Evolutionary conservation across 129 eudicot species (phyloP), one percentile per base, ranked within the genome.

Genomic region (Helianthus annuus): DNA sequence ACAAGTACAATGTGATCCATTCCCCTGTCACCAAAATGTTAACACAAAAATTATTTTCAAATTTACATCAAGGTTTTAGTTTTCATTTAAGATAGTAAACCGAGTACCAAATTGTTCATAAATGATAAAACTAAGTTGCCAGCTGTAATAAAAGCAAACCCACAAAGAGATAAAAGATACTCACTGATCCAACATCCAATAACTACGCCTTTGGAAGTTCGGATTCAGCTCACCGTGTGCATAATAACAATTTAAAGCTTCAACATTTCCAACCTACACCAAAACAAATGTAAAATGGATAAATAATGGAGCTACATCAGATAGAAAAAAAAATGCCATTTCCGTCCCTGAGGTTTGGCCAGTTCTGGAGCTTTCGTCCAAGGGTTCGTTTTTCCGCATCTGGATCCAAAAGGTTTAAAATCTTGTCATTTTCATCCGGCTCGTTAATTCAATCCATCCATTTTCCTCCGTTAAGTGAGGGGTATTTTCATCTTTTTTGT

Each of bases 161-260:
- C 59, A 67, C 7, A 64, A 74, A 64, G 59, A 53, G 66, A 68
- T 56, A 38, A 48, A 55, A 64, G 36, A 56, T 66, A 91, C 97
- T 88, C 82, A 91, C 96, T 81, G 91, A 72, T 95, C 96, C 85
- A 95, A 74, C 97, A 90, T 95, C 99, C 99, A 95, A 74, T 86
- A 95, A 85, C 97, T 81, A 57, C 99, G 99, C 66, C 99, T 86
- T 81, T 88, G 99, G 76, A 95, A 95, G 82, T 70, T 84, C 6
- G 89, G 87, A 80, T 86, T 85, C 13, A 70, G 72, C 64, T 84
- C 96, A 72, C 99, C 99, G 65, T 91, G 97, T 17, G 99, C 99
- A 81, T 95, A 95, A 69, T 95, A 95, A 79, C 99, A 95, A 73
- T 95, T 95, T 64, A 95, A 69, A 79, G 96, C 96, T 86, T 91